phyloP scores from a whole-genome alignment of 768 basidiomycete genomes.

The Lactarius vividus region DNA sequence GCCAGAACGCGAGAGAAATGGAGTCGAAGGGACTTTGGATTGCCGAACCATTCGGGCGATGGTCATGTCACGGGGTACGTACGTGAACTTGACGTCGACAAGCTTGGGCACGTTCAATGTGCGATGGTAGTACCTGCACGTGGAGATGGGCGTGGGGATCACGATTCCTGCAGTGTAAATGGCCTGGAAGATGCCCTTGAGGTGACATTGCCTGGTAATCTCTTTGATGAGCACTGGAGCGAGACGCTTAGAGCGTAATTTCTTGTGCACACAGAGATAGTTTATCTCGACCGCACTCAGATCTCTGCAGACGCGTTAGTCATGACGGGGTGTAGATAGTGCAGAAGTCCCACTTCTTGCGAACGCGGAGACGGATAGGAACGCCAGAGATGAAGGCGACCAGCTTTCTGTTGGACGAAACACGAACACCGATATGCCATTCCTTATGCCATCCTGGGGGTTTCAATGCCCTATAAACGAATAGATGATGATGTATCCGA shows the following conservation, averaged over 20 bases:
- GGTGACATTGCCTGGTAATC: conserved; percentile 87
- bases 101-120: conserved; percentile 90
- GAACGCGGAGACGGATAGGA: conserved; percentile 81
- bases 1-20: conserved; percentile 48
- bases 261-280: conserved; percentile 97
- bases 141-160: conserved; percentile 88
- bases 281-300: conserved; percentile 89
- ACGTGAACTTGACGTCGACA: conserved; percentile 86
- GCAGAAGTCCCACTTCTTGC: conserved; percentile 60
- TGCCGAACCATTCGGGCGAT: conserved; percentile 84
- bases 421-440: conserved; percentile 96
- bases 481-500: neutral
- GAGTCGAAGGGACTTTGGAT: conserved; percentile 60
- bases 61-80: conserved; percentile 82
- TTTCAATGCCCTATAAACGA: conserved; percentile 72
- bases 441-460: conserved; percentile 91
- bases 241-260: conserved; percentile 89
- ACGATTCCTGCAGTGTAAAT: conserved; percentile 95
- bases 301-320: conserved; percentile 42
- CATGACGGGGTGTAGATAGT: conserved; percentile 3
- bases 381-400: conserved; percentile 97
- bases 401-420: conserved; percentile 84
- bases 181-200: conserved; percentile 91
- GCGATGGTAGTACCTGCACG: conserved; percentile 92
- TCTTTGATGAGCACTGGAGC: conserved; percentile 98